Conservation (phyloP, 2,329 filamentous ascomycete genomes). For the Penicillium sp. region DNA sequence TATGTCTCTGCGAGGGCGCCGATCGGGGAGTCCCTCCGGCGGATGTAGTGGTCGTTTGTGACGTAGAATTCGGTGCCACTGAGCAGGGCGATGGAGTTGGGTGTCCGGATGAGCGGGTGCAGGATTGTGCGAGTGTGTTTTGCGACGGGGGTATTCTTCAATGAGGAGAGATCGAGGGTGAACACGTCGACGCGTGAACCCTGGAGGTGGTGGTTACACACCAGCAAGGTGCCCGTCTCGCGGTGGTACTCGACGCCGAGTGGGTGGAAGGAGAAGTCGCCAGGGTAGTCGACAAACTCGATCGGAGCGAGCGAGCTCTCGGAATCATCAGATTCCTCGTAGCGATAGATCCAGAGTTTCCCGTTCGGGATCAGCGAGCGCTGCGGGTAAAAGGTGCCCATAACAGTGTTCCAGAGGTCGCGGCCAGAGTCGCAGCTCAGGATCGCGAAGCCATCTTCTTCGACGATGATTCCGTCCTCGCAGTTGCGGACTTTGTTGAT, state of each 20-base stretch:
- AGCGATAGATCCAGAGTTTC: slow-evolving; percentile 13
- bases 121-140: slow-evolving; percentile 11
- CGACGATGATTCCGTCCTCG: slow-evolving; percentile 20
- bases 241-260: slow-evolving; percentile 24
- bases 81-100: slow-evolving; percentile 22
- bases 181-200: slow-evolving; percentile 25
- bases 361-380: slow-evolving; percentile 21
- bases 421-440: slow-evolving; percentile 17
- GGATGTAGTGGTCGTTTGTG: slow-evolving; percentile 24
- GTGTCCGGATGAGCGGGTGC: slow-evolving; percentile 16
- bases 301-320: slow-evolving; percentile 8
- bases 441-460: slow-evolving; percentile 15
- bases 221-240: slow-evolving; percentile 18
- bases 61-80: slow-evolving; percentile 21
- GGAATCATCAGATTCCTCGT: not conserved
- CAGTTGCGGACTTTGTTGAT: slow-evolving; percentile 24
- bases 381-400: slow-evolving; percentile 22
- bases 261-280: slow-evolving; percentile 20
- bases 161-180: slow-evolving; percentile 10
- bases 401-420: slow-evolving; percentile 20
- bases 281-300: slow-evolving; percentile 12
- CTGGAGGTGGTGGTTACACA: slow-evolving; percentile 20
- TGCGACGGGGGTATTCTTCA: not conserved
- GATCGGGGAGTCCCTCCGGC: not conserved
- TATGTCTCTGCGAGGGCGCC: slow-evolving; percentile 20